Percentiles rank a stretch among this genome's conserved stretches.
Evolutionary conservation across 169 alveolate genomes (phyloP).

Genomic region (Babesia ovis): DNA sequence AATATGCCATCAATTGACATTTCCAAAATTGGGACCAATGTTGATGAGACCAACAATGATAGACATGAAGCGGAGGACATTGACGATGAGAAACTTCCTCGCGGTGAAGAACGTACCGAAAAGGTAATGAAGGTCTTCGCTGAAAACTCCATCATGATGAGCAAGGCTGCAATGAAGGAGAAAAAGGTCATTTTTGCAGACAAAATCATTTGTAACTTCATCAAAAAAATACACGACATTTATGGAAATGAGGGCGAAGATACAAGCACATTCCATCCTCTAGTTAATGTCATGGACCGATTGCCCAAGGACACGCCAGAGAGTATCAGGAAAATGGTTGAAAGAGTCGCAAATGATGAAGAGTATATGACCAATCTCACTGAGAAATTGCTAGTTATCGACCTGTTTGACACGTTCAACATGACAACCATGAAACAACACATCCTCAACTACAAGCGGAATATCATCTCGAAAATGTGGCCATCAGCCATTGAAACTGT

Average conservation of each 20-base stretch:
- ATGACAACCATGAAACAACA: slow-evolving; percentile 27
- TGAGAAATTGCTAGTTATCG: slow-evolving; percentile 33
- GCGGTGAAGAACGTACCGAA: slow-evolving; percentile 9
- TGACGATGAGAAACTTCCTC: background rate
- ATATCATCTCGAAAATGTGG: slow-evolving; percentile 36
- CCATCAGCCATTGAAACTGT: slow-evolving; percentile 27
- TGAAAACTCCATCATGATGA: slow-evolving; percentile 29
- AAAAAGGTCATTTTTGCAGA: slow-evolving; percentile 40
- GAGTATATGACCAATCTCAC: slow-evolving; percentile 5
- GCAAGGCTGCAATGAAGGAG: slow-evolving; percentile 28
- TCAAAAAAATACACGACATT: slow-evolving; percentile 28
- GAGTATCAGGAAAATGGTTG: slow-evolving; percentile 1
- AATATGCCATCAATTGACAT: slow-evolving; percentile 21
- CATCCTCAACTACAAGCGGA: slow-evolving; percentile 32
- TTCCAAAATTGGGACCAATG: background rate
- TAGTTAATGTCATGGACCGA: slow-evolving; percentile 23
- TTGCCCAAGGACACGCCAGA: slow-evolving; percentile 46
- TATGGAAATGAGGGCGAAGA: slow-evolving; percentile 17
- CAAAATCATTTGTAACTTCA: slow-evolving; percentile 32
- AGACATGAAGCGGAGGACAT: background rate
- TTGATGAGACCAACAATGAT: background rate
- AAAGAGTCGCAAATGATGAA: slow-evolving; percentile 31
- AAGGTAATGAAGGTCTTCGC: slow-evolving; percentile 40
- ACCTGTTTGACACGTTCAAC: slow-evolving; percentile 33
- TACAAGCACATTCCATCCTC: slow-evolving; percentile 9